Evolutionary conservation across 805 yeast genomes (phyloP).

Genomic region (Candida succiphila): DNA sequence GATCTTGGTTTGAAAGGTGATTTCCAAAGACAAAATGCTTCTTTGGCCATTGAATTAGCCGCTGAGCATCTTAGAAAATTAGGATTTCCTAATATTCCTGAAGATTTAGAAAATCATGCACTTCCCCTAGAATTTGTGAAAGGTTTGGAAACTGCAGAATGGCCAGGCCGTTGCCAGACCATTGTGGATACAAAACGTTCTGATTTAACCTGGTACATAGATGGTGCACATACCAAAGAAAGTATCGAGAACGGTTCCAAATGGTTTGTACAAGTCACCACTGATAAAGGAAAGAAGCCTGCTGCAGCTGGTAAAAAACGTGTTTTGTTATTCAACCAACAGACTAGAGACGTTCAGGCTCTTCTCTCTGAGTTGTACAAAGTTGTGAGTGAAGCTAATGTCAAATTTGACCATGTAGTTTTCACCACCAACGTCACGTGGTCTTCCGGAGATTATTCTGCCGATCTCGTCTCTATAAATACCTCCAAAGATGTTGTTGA

Average conservation of each 20-base stretch:
- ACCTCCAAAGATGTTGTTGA: conserved; percentile 73
- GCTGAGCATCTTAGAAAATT: conserved; percentile 45
- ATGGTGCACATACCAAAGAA: conserved; percentile 94
- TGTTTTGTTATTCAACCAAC: conserved; percentile 84
- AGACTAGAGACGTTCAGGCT: conserved; percentile 73
- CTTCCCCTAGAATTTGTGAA: conserved; percentile 39
- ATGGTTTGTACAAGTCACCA: conserved; percentile 54
- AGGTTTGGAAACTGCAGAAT: conserved; percentile 60
- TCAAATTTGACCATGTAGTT: conserved; percentile 62
- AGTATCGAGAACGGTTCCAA: conserved; percentile 71
- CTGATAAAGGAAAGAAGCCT: conserved; percentile 6
- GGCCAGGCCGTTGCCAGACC: conserved; percentile 97
- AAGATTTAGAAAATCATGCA: conserved; percentile 5
- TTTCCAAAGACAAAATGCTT: conserved; percentile 79
- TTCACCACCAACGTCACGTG: conserved; percentile 92
- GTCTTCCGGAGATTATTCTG: conserved; percentile 69
- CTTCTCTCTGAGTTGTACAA: conserved; percentile 46
- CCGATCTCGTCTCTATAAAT: conserved; percentile 80
- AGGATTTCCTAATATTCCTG: conserved; percentile 26
- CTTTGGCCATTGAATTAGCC: conserved; percentile 71
- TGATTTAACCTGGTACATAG: conserved; percentile 67
- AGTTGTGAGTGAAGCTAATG: conserved; percentile 24
- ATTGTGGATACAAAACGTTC: conserved; percentile 30
- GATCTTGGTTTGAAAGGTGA: conserved; percentile 72
- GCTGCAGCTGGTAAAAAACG: conserved; percentile 17